Base-by-base conservation (phyloP, 2,329 filamentous ascomycete genomes). In the Ceratocystis ficicola region DNA sequence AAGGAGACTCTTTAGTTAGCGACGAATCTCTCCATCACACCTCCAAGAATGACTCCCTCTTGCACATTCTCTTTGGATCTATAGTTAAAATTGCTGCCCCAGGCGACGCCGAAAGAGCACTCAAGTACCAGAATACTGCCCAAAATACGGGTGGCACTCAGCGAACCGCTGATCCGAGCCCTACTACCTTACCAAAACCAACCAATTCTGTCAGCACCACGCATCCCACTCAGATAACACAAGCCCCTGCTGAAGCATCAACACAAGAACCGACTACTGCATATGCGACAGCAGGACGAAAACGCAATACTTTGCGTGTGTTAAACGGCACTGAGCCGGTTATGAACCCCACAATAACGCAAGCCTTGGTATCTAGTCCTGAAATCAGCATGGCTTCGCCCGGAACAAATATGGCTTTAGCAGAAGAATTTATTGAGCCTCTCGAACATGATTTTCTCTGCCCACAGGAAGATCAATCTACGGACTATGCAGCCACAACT, bases 1-100 rank as follows among this genome's bases (percentile, higher is more conserved):
- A 99, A 81, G 94, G 94, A 75, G 94, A 97, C 78, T 94, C 94
- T 71, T 82, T 89, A 72, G 86, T 97, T 72, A 90, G 87, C 79
- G 92, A 95, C 78, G 90, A 96, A 75, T 88, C 87, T 74, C 83
- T 96, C 73, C 85, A 95, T 81, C 89, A 92, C 78, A 81, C 95
- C 92, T 93, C 93, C 96, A 96, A 82, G 84, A 81, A 81, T 75
- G 79, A 77, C 76, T 86, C 84, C 78, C 82, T 91, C 83, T 78
- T 87, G 75, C 81, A 84, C 76, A 80, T 83, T 77, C 80, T 91
- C 72, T 89, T 92, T 80, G 88, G 88, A 77, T 86, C 86, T 74
- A 81, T 93, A 72, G 78, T 89, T 73, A 82, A 84, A 76, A 68
- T 69, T 44, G 67, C 65, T 17, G 64, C 64, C 15, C 67, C 68